Evolutionary conservation across 1,139 yeast genomes (phyloP).

Genomic region (Hemisphaericaspora lyxosophila): DNA sequence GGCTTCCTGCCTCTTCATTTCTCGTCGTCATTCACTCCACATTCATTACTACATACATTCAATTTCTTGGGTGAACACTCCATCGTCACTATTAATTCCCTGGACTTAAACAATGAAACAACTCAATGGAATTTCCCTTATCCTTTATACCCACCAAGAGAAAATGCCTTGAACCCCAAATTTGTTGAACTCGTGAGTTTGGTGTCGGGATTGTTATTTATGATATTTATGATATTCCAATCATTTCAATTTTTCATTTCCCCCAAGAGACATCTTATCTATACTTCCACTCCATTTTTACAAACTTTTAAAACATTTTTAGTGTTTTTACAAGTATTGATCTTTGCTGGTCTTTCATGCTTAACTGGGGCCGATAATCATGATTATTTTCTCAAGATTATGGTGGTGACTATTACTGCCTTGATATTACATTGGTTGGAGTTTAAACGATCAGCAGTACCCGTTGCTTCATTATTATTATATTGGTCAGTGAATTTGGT

Average conservation of each 20-base stretch:
- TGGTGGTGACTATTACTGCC: conserved; percentile 19
- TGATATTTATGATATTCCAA: conserved; percentile 19
- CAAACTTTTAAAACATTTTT: conserved; percentile 12
- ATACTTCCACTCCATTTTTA: conserved; percentile 10
- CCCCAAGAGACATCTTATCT: conserved; percentile 8
- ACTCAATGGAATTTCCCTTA: conserved; percentile 8
- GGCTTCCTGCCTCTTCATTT: conserved; percentile 10
- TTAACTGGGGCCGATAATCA: conserved; percentile 6
- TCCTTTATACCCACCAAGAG: conserved; percentile 13
- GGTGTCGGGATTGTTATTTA: conserved; percentile 13
- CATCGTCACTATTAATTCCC: background rate
- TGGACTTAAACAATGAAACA: background rate
- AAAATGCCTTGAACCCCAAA: conserved; percentile 33
- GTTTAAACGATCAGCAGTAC: conserved; percentile 27
- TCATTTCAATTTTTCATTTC: conserved; percentile 8
- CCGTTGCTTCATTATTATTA: conserved; percentile 28
- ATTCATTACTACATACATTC: conserved; percentile 12
- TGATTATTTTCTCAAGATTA: conserved; percentile 11
- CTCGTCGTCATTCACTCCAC: conserved; percentile 5
- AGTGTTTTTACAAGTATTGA: conserved; percentile 8
- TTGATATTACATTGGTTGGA: conserved; percentile 35
- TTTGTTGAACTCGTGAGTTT: conserved; percentile 26
- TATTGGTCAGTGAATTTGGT: conserved; percentile 30
- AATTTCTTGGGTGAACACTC: conserved; percentile 5
- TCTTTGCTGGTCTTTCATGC: conserved; percentile 7